Base-by-base conservation (phyloP, 2,329 filamentous ascomycete species). In the Helotiales sp. region DNA sequence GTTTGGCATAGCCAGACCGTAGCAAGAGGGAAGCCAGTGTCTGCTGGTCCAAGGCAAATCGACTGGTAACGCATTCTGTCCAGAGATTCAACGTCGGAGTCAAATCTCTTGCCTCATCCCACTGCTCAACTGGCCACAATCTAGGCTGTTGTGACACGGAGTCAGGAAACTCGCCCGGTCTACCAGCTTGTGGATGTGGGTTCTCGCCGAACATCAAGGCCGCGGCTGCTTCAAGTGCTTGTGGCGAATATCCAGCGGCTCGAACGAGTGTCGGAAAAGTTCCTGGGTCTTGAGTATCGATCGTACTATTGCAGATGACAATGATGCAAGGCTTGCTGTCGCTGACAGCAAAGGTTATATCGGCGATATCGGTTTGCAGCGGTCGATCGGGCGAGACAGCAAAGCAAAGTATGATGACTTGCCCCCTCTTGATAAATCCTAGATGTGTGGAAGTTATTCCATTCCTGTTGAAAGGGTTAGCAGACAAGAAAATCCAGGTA, bases 1-100 rank as follows among this genome's bases (percentile, higher is more conserved):
- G 85, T 79, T 84, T 85, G 8, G 82, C 81, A 69, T 86, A 88
- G 45, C 86, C 86, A 63, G 85, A 82, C 49, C 86, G 82, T 65
- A 82, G 79, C 3, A 89, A 79, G 1, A 89, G 74, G 1, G 79
- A 78, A 28, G 79, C 79, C 4, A 89, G 78, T 3, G 77, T 76
- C 50, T 77, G 76, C 20, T 74, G 76, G 58, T 80, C 76, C 5
- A 88, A 78, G 24, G 80, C 78, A 70, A 87, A 88, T 43, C 79
- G 78, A 20, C 50, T 64, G 20, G 65, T 65, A 20, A 75, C 65
- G 45, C 64, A 70, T 32, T 75, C 64, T 61, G 59, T 70, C 76
- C 76, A 78, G 30, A 77, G 34, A 22, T 67, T 68, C 37, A 69
- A 59, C 17, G 77, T 70, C 49, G 67, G 70, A 13, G 69, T 40